Conservation (phyloP, 495 filamentous ascomycete genomes). For the Darksidea phi region DNA sequence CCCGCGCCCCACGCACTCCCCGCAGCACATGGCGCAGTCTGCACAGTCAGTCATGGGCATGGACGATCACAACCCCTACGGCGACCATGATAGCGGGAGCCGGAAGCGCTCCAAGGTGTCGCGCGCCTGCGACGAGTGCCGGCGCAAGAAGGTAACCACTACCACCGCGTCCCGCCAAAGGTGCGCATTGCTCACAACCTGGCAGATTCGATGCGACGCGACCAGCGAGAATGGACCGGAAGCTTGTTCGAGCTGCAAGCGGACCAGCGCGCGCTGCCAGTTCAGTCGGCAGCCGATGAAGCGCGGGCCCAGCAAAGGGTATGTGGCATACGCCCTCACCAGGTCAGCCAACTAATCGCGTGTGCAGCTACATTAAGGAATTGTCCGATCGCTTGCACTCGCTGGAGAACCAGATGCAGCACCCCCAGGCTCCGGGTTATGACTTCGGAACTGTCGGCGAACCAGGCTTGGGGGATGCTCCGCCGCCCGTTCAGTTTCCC, state of each 20-base stretch:
- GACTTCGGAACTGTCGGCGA: constrained; percentile 25
- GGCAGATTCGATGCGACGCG: constrained; percentile 87
- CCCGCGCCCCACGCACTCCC: constrained; percentile 32
- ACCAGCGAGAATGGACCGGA: constrained; percentile 73
- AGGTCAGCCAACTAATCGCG: neutral
- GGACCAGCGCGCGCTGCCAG: constrained; percentile 72
- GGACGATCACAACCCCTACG: constrained; percentile 21
- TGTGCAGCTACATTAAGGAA: constrained; percentile 85
- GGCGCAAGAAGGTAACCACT: constrained; percentile 85
- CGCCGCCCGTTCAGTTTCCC: constrained; percentile 43
- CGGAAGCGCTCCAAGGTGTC: constrained; percentile 88
- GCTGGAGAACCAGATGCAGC: constrained; percentile 61
- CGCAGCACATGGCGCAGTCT: constrained; percentile 36
- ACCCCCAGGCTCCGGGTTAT: constrained; percentile 15
- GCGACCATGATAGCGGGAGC: constrained; percentile 29
- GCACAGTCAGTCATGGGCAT: constrained; percentile 37
- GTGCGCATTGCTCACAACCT: neutral
- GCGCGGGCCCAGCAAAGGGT: constrained; percentile 93
- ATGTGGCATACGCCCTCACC: constrained; percentile 34
- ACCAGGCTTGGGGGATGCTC: constrained; percentile 28
- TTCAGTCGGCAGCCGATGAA: constrained; percentile 95
- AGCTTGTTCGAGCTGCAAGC: constrained; percentile 81
- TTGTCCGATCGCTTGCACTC: constrained; percentile 82
- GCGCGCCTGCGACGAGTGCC: constrained; percentile 90
- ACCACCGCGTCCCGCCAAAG: neutral